A percentile compares a stretch with the other conserved stretches of the same genome.
These are phyloP conservation scores for Globisporangium irregulare DNA, from an alignment of 352 stramenopile species.

Conservation along the genomic window DNA sequence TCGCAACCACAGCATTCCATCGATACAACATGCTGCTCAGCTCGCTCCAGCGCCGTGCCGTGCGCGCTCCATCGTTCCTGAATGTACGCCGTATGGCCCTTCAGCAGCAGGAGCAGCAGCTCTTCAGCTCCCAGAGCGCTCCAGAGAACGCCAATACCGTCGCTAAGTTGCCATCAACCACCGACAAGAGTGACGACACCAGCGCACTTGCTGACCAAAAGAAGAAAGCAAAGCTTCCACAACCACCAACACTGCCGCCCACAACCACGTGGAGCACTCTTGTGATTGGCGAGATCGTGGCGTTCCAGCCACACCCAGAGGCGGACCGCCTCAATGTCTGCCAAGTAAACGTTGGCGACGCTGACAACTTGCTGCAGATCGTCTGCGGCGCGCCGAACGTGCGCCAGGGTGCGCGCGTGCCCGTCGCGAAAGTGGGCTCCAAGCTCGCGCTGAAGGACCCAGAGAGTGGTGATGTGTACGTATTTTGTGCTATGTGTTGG, in stretches of 20 bases:
- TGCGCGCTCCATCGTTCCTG: not conserved
- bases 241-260: slow-evolving; percentile 21
- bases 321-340: slow-evolving; percentile 70
- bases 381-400: slow-evolving; percentile 74
- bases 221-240: slow-evolving; percentile 11
- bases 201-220: not conserved
- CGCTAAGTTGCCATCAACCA: not conserved
- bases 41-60: not conserved
- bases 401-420: slow-evolving; percentile 49
- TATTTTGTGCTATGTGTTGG: not conserved
- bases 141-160: not conserved
- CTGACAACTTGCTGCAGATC: slow-evolving; percentile 64
- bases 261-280: slow-evolving; percentile 64
- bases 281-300: slow-evolving; percentile 72
- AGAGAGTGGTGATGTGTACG: slow-evolving; percentile 49
- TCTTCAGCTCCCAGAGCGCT: slow-evolving; percentile 1
- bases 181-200: not conserved
- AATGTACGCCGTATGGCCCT: not conserved
- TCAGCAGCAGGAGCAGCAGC: slow-evolving; percentile 4
- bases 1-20: no score
- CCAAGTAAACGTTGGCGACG: slow-evolving; percentile 57
- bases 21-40: slow-evolving; percentile 2
- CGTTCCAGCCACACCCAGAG: slow-evolving; percentile 50
- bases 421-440: slow-evolving; percentile 65
- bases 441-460: slow-evolving; percentile 54